phyloP scores from a whole-genome alignment of 192 early-diverging fungal genomes.

The Podila epigama region DNA sequence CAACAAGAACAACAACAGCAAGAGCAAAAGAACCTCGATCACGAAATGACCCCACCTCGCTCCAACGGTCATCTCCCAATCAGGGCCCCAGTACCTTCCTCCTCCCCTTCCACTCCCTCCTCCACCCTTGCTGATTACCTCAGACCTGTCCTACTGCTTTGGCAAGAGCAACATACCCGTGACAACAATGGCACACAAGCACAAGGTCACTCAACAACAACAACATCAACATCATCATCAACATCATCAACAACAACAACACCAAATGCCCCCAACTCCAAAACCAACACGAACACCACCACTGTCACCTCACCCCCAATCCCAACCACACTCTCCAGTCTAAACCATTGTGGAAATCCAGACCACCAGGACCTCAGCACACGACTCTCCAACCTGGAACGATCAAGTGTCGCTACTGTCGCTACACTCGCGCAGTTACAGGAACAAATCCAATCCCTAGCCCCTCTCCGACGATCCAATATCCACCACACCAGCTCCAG shows the following conservation, averaged over 20 bases:
- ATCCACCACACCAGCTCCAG: neutral
- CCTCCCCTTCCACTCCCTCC: neutral
- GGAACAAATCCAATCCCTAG: conserved; percentile 9
- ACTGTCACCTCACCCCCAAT: neutral
- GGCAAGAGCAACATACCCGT: conserved; percentile 10
- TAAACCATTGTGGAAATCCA: neutral
- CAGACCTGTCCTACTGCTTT: conserved; percentile 20
- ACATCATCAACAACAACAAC: conserved; percentile 13
- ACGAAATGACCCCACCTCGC: no score
- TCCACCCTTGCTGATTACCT: neutral
- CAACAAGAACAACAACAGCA: no score
- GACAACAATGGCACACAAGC: neutral
- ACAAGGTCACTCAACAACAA: neutral
- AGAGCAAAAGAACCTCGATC: no score
- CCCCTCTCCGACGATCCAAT: neutral
- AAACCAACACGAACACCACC: neutral
- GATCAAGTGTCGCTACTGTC: conserved; percentile 5
- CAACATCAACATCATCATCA: neutral
- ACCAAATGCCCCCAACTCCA: neutral
- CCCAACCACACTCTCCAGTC: neutral
- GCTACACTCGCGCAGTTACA: conserved; percentile 18
- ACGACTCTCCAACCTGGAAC: conserved; percentile 18
- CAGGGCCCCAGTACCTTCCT: no score
- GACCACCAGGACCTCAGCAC: conserved; percentile 11
- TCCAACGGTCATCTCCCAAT: no score